Percentiles rank a stretch among this genome's conserved stretches.
Evolutionary conservation across 1,284 basidiomycete genomes (phyloP).

Genomic region (Melampsora larici-populina): DNA sequence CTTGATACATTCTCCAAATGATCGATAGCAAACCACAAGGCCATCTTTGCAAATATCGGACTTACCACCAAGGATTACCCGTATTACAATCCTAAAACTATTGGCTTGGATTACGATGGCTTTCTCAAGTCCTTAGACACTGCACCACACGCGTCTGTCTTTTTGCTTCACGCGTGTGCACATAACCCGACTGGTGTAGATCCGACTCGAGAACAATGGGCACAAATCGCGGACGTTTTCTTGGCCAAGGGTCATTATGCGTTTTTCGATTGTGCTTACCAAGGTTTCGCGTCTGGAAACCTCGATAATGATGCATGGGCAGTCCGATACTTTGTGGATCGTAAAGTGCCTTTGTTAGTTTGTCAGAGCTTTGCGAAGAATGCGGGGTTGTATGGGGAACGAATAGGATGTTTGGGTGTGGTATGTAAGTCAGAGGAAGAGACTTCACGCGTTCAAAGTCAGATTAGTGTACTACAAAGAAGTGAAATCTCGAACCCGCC

Average conservation of each 20-base stretch:
- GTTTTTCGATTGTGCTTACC: constrained; percentile 94
- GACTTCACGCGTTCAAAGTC: constrained; percentile 64
- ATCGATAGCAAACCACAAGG: constrained; percentile 75
- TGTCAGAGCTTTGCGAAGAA: constrained; percentile 98
- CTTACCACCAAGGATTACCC: constrained; percentile 76
- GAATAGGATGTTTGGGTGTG: constrained; percentile 78
- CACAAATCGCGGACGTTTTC: constrained; percentile 71
- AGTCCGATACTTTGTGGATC: constrained; percentile 79
- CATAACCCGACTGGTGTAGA: constrained; percentile 97
- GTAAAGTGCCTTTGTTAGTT: constrained; percentile 72
- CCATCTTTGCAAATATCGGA: constrained; percentile 79
- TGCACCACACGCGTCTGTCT: constrained; percentile 69
- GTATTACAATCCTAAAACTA: constrained; percentile 86
- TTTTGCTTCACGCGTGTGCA: constrained; percentile 87
- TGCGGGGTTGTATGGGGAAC: constrained; percentile 87
- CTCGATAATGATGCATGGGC: constrained; percentile 85
- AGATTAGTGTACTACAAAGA: constrained; percentile 79
- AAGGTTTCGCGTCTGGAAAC: constrained; percentile 83
- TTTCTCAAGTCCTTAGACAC: constrained; percentile 68
- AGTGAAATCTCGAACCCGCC: constrained; percentile 93
- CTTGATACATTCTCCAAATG: not conserved
- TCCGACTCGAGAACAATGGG: constrained; percentile 85
- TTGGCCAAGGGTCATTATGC: constrained; percentile 74
- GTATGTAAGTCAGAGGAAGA: constrained; percentile 65
- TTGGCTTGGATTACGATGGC: constrained; percentile 77